Conservation (phyloP, 352 stramenopile genomes). For the Phytophthora litchii region DNA sequence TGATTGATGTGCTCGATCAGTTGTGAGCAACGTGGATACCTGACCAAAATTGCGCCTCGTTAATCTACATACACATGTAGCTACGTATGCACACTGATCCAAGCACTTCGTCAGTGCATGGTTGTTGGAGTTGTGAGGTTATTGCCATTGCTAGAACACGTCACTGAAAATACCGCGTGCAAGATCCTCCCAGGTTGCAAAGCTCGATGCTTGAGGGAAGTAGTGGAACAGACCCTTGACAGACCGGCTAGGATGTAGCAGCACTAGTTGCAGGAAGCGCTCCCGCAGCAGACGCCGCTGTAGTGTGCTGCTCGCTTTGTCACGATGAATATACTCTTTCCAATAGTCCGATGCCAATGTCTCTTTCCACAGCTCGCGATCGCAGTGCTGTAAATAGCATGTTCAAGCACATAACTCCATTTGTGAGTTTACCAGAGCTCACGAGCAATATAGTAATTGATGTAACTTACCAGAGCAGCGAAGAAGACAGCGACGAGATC, state of each 20-base stretch:
- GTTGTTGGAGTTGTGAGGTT: background rate
- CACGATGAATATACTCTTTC: conserved; percentile 66
- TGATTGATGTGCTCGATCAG: background rate
- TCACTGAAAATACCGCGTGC: conserved; percentile 68
- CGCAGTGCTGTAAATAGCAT: conserved; percentile 58
- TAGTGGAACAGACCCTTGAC: conserved; percentile 76
- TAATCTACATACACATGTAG: no score
- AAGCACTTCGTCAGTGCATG: background rate
- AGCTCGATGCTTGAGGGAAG: conserved; percentile 47
- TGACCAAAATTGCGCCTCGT: no score
- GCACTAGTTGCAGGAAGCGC: conserved; percentile 73
- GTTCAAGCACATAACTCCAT: conserved; percentile 5
- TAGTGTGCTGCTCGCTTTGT: conserved; percentile 27
- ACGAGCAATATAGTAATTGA: conserved; percentile 1
- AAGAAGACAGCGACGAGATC: conserved; percentile 87
- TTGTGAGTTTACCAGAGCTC: conserved; percentile 5
- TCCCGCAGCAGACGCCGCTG: conserved; percentile 48
- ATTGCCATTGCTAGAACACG: conserved; percentile 41
- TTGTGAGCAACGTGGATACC: background rate
- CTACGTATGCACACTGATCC: conserved; percentile 3
- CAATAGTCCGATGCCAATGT: conserved; percentile 72
- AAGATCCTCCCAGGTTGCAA: conserved; percentile 65
- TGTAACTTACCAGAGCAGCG: conserved; percentile 63
- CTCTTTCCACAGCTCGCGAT: conserved; percentile 62
- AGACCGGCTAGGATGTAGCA: conserved; percentile 81